Evolutionary conservation across 2,329 filamentous ascomycete genomes (phyloP).

Genomic region (Pseudopithomyces maydicus): DNA sequence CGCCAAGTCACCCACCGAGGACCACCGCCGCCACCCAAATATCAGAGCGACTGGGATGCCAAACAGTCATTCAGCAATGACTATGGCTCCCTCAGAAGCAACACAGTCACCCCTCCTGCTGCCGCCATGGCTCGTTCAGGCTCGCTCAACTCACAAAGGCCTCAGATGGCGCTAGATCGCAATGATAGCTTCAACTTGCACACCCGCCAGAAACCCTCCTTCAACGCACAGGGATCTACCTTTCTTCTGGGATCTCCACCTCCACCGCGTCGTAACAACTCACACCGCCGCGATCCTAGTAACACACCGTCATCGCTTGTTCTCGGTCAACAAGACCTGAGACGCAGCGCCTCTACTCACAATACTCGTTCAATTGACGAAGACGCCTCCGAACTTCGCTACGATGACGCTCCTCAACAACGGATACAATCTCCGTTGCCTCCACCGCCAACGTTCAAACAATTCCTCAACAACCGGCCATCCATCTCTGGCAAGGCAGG

Average conservation of each 20-base stretch:
- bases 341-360: conserved; percentile 36
- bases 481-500: conserved; percentile 36
- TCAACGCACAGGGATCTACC: conserved; percentile 15
- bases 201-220: not conserved
- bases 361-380: conserved; percentile 37
- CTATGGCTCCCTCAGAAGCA: conserved; percentile 28
- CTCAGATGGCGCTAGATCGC: conserved; percentile 32
- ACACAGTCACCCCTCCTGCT: conserved; percentile 32
- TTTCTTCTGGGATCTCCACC: conserved; percentile 32
- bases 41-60: conserved; percentile 23
- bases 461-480: conserved; percentile 45
- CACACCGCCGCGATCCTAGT: conserved; percentile 36
- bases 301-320: conserved; percentile 38
- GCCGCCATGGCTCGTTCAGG: conserved; percentile 31
- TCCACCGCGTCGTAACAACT: conserved; percentile 28
- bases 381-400: conserved; percentile 29
- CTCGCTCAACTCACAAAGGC: conserved; percentile 35
- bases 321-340: conserved; percentile 31
- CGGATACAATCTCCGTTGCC: conserved; percentile 26
- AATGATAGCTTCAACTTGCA: conserved; percentile 36
- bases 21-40: conserved; percentile 28
- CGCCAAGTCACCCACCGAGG: conserved; percentile 27
- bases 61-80: conserved; percentile 30
- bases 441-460: conserved; percentile 44
- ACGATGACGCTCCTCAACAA: conserved; percentile 23